Evolutionary conservation across 2,329 filamentous ascomycete species (phyloP).

Genomic region (Colletotrichum sp.): DNA sequence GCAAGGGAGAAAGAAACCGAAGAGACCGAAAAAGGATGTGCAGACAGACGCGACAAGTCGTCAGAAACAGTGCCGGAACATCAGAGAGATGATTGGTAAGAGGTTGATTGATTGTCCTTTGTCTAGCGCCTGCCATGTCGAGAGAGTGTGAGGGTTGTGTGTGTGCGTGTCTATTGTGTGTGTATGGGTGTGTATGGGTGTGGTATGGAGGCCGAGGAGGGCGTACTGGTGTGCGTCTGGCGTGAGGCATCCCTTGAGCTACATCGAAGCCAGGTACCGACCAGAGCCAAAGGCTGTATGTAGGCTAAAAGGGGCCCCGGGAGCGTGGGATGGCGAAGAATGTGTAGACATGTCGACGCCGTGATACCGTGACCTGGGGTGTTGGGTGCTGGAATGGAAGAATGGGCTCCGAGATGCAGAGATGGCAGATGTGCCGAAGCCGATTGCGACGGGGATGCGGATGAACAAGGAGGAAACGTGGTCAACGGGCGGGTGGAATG

Average conservation of each 20-base stretch:
- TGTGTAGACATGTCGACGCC: background rate
- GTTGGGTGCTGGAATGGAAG: background rate
- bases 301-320: background rate
- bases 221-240: background rate
- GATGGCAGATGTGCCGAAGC: background rate
- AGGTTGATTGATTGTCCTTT: background rate
- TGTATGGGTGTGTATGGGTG: background rate
- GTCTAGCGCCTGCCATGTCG: background rate
- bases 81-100: background rate
- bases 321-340: background rate
- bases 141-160: background rate
- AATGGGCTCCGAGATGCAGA: background rate
- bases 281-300: background rate
- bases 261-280: background rate
- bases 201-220: background rate
- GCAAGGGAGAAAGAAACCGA: background rate
- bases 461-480: conserved; percentile 1
- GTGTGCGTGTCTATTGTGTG: background rate
- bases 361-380: background rate
- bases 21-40: background rate
- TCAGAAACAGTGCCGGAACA: background rate
- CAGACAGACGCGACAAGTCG: background rate
- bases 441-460: background rate
- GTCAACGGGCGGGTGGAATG: conserved; percentile 1
- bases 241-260: background rate